Base-by-base conservation (phyloP, 306 rosid genomes). In the Quercus cerris region DNA sequence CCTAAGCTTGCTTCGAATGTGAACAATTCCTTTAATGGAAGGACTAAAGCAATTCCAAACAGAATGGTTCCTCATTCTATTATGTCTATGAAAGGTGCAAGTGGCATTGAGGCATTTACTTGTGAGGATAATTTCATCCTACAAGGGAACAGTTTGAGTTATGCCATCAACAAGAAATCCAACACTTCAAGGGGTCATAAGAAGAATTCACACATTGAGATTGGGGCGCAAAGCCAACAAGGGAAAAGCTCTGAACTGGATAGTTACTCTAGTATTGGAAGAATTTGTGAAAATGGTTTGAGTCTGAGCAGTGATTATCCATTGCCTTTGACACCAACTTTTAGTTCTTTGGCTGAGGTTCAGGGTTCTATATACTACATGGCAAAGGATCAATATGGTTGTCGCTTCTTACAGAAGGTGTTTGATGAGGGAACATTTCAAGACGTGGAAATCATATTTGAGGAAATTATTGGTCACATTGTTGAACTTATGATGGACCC, bases 351-450 rank as follows among this genome's bases (percentile, higher is more conserved):
- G 77, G 83, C 74, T 55, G 92, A 84, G 74, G 76, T 64, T 22
- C 87, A 75, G 55, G 78, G 79, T 25, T 71, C 77, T 76, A 82
- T 90, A 15, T 84, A 78, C 82, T 71, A 35, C 69, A 66, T 93
- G 78, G 91, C 98, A 3, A 93, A 84, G 81, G 94, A 91, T 75
- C 98, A 93, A 76, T 76, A 86, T 22, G 97, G 94, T 70, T 93
- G 97, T 77, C 85, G 97, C 18, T 78, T 75, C 77, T 83, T 93
- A 54, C 97, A 91, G 67, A 78, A 82, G 71, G 62, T 84, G 80
- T 86, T 93, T 46, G 94, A 79, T 7, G 84, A 85, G 61, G 97
- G 97, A 46, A 80, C 78, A 38, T 30, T 22, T 63, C 76, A 87
- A 75, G 89, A 88, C 58, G 81, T 87, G 66, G 75, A 87, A 55